Percentiles rank a stretch among this genome's conserved stretches.
phyloP scores from a whole-genome alignment of 345 rosid species.

The Linum trigynum region DNA sequence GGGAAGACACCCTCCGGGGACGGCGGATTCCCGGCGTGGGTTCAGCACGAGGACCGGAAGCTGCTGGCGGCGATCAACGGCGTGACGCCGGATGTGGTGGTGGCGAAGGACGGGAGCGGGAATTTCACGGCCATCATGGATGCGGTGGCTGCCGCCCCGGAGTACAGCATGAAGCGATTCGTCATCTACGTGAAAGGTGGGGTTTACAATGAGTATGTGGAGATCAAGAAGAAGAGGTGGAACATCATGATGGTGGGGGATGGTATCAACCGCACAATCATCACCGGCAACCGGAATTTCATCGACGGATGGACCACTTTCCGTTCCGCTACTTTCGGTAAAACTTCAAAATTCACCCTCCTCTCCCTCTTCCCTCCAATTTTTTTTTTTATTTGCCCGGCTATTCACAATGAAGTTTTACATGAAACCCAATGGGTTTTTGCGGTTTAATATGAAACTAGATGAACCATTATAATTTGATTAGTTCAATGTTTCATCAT shows the following conservation, averaged over 20 bases:
- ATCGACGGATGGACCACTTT: conserved; percentile 29
- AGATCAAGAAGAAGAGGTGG: conserved; percentile 25
- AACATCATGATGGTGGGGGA: conserved; percentile 33
- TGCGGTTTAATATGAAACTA: too few relatives aligned
- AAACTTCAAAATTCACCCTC: too few relatives aligned
- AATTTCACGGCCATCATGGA: conserved; percentile 23
- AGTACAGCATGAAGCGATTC: conserved; percentile 11
- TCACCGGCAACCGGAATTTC: conserved; percentile 32
- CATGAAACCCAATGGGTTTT: too few relatives aligned
- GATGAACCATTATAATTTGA: too few relatives aligned
- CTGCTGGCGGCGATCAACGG: conserved; percentile 7
- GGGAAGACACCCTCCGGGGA: not conserved
- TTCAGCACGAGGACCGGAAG: conserved; percentile 1
- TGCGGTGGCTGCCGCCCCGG: conserved; percentile 18
- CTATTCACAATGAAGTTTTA: too few relatives aligned
- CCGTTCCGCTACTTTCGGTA: conserved; percentile 29
- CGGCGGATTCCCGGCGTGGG: not conserved
- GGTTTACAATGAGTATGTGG: conserved; percentile 28
- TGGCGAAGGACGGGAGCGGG: conserved; percentile 26
- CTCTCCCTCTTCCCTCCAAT: too few relatives aligned
- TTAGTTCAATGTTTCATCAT: too few relatives aligned
- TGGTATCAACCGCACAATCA: conserved; percentile 24
- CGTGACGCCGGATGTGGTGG: conserved; percentile 14
- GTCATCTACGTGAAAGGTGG: conserved; percentile 22
- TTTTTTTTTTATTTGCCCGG: too few relatives aligned